Base-by-base conservation (phyloP, 371 early-diverging fungal genomes). In the Coemansia linderi region DNA sequence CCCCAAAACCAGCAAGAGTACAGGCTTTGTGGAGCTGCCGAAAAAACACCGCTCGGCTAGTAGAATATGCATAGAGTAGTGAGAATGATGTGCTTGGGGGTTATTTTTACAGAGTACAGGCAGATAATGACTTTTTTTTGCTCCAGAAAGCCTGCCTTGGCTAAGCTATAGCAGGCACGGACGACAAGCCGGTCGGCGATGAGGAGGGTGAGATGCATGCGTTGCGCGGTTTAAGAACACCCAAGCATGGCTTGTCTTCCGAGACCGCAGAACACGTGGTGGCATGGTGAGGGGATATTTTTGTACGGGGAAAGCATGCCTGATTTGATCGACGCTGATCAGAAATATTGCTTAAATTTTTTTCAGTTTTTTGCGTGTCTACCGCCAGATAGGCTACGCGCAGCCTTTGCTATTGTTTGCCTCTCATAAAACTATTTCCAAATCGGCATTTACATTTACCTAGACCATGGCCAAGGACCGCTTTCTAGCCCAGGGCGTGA, bases 401-500 rank as follows among this genome's bases (percentile, higher is more conserved):
- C 22, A 40, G 43, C 36, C 36, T 56, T 56, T 43, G 39, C n/a
- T 43, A 5, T 59, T 29, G 48, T 59, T 54, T 15, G 24, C 22
- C 7, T 37, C 19, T 15, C 27, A 38, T 46, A 38, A 56, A 57
- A 50, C 13, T 6, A 2, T 22, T 24, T 57, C 57, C 15, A 4
- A 41, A 39, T 27, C 31, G 31, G 44, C 17, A 59, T 17, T 43
- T 59, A 44, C 31, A 10, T 31, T 13, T 36, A 39, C 22, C 29
- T 37, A 39, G 27, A 44, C 48, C 24, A 74, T 75, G 75, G 68
- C 75, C 27, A 72, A 60, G 24, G 75, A 75, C 54, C 72, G 75
- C 15, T 72, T 75, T 61, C 72, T 75, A 1, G 68, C 75, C n/a
- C 66, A 65, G 12, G 75, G 75, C 36, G 75, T 75, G 33, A 54